Percentiles rank a stretch among this genome's conserved stretches.
Evolutionary conservation across 495 filamentous ascomycete species (phyloP).

Genomic region (Physcia stellaris): DNA sequence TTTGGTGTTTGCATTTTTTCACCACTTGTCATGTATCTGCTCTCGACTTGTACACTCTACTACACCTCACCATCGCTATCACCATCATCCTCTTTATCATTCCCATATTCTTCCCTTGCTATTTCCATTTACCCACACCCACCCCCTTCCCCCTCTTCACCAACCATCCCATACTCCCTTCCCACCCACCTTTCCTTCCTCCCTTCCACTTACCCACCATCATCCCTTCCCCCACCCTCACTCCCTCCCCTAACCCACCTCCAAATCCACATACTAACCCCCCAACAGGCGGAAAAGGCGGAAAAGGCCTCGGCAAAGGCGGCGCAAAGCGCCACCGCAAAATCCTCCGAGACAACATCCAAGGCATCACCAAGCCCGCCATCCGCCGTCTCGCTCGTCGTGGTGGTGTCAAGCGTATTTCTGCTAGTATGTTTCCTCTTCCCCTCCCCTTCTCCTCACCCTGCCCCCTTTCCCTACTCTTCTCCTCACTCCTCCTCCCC

Average conservation of each 20-base stretch:
- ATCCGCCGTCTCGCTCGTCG: conserved; percentile 53
- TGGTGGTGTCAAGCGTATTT: conserved; percentile 55
- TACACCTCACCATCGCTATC: neutral
- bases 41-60: neutral
- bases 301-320: conserved; percentile 75
- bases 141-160: neutral
- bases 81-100: conserved; percentile 14
- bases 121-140: neutral
- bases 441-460: neutral
- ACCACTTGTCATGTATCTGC: neutral
- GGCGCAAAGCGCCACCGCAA: conserved; percentile 98
- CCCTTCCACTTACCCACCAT: neutral
- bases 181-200: neutral
- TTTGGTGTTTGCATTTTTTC: neutral
- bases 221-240: neutral
- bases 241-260: neutral
- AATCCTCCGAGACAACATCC: conserved; percentile 99
- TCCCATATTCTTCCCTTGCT: conserved; percentile 2
- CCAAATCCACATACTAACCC: conserved; percentile 12
- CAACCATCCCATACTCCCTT: neutral
- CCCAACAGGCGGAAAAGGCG: conserved; percentile 72
- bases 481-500: conserved; percentile 1
- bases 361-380: conserved; percentile 64
- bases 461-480: neutral
- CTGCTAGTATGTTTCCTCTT: conserved; percentile 31